Conservation (phyloP, 2,329 filamentous ascomycete genomes). For the Zelopaecilomyces penicillatus region DNA sequence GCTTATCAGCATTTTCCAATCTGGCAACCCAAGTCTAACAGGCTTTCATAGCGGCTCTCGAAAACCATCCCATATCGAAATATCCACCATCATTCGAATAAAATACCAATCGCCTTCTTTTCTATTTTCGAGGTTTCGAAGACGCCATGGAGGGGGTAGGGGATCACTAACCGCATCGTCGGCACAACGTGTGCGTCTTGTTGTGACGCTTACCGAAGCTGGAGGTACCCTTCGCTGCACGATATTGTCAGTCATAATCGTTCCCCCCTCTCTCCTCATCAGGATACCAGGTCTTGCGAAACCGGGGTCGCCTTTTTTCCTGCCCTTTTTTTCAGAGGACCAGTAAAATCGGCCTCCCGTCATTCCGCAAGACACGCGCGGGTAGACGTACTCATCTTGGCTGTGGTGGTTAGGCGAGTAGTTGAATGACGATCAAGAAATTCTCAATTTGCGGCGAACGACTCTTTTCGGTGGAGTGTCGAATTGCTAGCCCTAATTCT, state of each 20-base stretch:
- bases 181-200: slow-evolving; percentile 97
- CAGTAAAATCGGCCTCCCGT: neutral
- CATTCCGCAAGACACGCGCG: neutral
- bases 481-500: slow-evolving; percentile 29
- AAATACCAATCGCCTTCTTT: slow-evolving; percentile 1
- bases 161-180: slow-evolving; percentile 81
- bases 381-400: slow-evolving; percentile 49
- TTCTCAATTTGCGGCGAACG: slow-evolving; percentile 24
- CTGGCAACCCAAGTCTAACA: too few species aligned
- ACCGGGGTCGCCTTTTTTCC: too few species aligned
- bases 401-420: slow-evolving; percentile 35
- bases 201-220: slow-evolving; percentile 68
- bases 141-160: neutral
- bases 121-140: slow-evolving; percentile 2
- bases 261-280: neutral
- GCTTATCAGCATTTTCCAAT: slow-evolving; percentile 15
- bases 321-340: too few species aligned
- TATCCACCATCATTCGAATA: too few species aligned
- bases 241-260: slow-evolving; percentile 15
- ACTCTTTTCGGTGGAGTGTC: slow-evolving; percentile 26
- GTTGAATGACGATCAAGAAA: slow-evolving; percentile 29
- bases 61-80: too few species aligned
- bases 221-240: slow-evolving; percentile 49
- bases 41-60: too few species aligned
- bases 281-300: too few species aligned